Evolutionary conservation across 352 stramenopile genomes (phyloP).

Genomic region (Aphanomyces stellatus): DNA sequence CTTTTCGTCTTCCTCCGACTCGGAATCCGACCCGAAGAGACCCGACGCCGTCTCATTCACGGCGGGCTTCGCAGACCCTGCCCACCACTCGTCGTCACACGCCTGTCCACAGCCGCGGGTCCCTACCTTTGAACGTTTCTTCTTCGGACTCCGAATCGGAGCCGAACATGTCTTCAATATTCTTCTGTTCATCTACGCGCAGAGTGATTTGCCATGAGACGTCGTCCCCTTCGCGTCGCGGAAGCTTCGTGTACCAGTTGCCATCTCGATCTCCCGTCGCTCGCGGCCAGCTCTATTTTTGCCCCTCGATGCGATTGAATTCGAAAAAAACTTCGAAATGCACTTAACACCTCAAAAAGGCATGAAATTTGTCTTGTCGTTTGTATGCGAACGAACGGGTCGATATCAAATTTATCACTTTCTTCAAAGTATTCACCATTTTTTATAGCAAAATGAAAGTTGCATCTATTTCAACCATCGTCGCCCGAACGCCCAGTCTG

Average conservation of each 20-base stretch:
- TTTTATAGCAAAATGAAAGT: no score
- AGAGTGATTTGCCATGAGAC: background rate
- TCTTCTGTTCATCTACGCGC: constrained; percentile 2
- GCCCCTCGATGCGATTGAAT: no score
- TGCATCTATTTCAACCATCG: no score
- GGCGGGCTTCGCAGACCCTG: background rate
- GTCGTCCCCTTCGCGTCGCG: background rate
- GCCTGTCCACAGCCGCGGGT: no score
- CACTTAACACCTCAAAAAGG: background rate
- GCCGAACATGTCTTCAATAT: constrained; percentile 13
- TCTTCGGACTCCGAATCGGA: constrained; percentile 15
- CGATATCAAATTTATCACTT: background rate
- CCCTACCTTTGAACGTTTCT: constrained; percentile 12
- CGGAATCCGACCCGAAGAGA: constrained; percentile 80
- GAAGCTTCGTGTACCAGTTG: background rate
- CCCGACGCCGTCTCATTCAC: constrained; percentile 23
- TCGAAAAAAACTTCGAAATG: constrained; percentile 2
- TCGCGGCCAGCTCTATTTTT: constrained; percentile 3
- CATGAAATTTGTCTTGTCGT: background rate
- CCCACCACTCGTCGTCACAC: no score
- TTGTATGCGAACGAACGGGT: no score
- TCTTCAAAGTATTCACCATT: no score
- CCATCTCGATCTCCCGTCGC: background rate
- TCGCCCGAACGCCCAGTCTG: no score
- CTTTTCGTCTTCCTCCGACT: constrained; percentile 66